Base-by-base conservation (phyloP, 2,329 filamentous ascomycete species). In the Mycosphaerella sp. region DNA sequence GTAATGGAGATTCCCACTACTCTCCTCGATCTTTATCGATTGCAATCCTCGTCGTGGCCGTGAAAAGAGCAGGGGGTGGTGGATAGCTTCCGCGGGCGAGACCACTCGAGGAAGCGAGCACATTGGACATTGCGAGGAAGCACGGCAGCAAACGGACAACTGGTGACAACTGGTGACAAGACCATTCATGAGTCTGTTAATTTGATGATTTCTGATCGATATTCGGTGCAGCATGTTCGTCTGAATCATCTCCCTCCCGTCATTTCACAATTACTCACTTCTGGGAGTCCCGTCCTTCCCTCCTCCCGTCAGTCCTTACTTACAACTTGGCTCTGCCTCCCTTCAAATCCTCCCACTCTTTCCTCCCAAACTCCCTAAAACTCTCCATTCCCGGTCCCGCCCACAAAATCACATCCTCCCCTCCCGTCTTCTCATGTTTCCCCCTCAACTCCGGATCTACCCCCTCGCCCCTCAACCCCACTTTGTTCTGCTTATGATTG, bases 401-500 rank as follows among this genome's bases (percentile, higher is more conserved):
- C 78, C 78, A 82, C 47, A 78, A 67, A 41, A 82, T 67, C 17
- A 66, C 69, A 68, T 82, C 76, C 23, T 66, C 65, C 43, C 62
- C 64, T 0, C 72, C 71, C 10, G 69, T 73, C 26, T 67, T 65
- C 72, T 43, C 67, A 59, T 40, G 72, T 73, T 59, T 78, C 73
- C 68, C 74, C n/a, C 75, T 61, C 54, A 73, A 73, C 2, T 67
- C 69, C 2, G 82, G 79, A 67, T 87, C 80, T n/a, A 87, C 79
- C 0, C 85, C 85, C 59, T 87, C 84, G 44, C 81, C 78, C 63
- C 84, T 77, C 45, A 89, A 71, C 0, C 83, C 83, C 1, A 84
- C 79, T 68, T 90, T 91, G 66, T 89, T 87, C 71, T 89, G 86
- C 72, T 91, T 90, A 67, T 89, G 85, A 64, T 89, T 90, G 66